Base-by-base conservation (phyloP, 331 rosid species). In the Dryas integrifolia region DNA sequence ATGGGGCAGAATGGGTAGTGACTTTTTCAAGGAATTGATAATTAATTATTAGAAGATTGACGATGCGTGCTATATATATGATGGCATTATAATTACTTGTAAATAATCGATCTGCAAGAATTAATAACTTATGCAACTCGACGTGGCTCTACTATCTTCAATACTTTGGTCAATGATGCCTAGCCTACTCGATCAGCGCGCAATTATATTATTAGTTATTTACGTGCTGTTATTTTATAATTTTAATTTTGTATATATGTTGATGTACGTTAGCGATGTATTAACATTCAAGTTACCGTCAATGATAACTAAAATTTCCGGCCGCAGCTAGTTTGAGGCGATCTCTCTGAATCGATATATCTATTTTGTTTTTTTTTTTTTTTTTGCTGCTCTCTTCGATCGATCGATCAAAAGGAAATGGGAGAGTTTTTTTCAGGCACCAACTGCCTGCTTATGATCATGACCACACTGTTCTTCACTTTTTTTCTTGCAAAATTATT, bases 91-190 rank as follows among this genome's bases (percentile, higher is more conserved):
- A 21, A 21, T 21, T 21, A 21, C 24, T 21, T 21, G 24, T 21
- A 21, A 21, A 21, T 21, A 21, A 21, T 21, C 24, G 24, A 21
- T 21, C 24, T 21, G 24, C 24, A 21, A 21, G 24, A 21, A 21
- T 21, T 21, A 21, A 21, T 21, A 30, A 30, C 35, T 72, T 86
- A 82, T 78, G 69, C 65, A 78, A 58, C 60, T 66, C 53, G 69
- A 82, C 63, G 55, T 82, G 88, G 85, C 68, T 73, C 81, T 76
- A 83, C 82, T 60, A 66, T 79, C 86, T 73, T 53, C 58, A 16
- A 21, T 64, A 11, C 50, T 52, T 77, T 62, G 79, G 89, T 88
- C 96, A 88, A 90, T 82, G 85, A 77, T 52, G 85, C 87, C 59
- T 72, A 77, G 53, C 35, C 35, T 30, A 2, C 35, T 30, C 35